Base-by-base conservation (phyloP, 148 eudicot genomes). In the Heliosperma pusillum region DNA sequence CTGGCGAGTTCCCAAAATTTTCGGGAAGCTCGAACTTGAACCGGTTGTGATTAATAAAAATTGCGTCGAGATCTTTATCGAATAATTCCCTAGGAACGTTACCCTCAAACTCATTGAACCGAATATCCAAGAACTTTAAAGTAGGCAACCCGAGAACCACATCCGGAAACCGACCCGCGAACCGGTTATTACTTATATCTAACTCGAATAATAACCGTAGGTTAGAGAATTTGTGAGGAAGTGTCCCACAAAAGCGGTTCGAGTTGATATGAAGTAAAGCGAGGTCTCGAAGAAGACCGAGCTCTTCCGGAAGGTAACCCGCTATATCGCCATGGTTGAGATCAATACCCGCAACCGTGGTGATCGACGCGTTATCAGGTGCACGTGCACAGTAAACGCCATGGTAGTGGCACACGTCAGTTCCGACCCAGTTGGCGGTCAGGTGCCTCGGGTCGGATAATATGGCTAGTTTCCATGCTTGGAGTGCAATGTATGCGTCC, bases 1-100 rank as follows among this genome's bases (percentile, higher is more conserved):
- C 98, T 17, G 98, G 98, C 30, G 98, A 93, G 80, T 93, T 93
- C 0, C 98, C 98, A 12, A 93, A 84, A 44, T 93, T 93, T 8
- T 87, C 83, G 12, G 98, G 97, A n/a, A 93, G n/a, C 72, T 90
- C 86, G 50, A 93, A 91, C 15, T 45, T 71, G 70, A 93, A 91
- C 44, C 98, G 67, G 57, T 93, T 93, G 33, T 87, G 87, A 56
- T 93, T 93, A 19, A 93, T 84, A 56, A 93, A 93, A 16, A 93
- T 91, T 0, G 98, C 98, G 26, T 93, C 98, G 16, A 93, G 66
- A 10, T 83, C 79, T 68, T 85, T 87, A 59, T 93, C 97, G 9
- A 93, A 93, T 0, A 93, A 76, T 27, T 86, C 81, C 0, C 62
- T 40, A 2, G 98, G 98, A 0, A 93, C 95, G 4, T 26, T 78